phyloP scores from a whole-genome alignment of 192 early-diverging fungal species.

The Backusella morwellensis region DNA sequence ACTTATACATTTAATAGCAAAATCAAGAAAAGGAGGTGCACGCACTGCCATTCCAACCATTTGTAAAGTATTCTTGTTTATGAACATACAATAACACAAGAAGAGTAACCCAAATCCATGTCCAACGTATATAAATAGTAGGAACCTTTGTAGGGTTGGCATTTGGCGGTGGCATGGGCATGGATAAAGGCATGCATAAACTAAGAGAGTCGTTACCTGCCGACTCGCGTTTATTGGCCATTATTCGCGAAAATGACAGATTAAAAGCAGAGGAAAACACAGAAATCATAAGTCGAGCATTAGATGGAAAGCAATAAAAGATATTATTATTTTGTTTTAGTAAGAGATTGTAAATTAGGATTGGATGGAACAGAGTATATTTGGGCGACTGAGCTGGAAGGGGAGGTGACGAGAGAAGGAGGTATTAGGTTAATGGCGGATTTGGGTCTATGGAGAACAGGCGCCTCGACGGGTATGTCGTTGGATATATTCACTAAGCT shows the following conservation, averaged over 20 bases:
- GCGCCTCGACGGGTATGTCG: not conserved
- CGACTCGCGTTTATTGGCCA: constrained; percentile 12
- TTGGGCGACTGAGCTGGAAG: not conserved
- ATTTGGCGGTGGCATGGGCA: constrained; percentile 11
- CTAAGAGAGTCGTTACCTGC: not conserved
- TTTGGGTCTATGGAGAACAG: not conserved
- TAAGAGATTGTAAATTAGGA: not conserved
- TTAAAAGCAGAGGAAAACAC: not conserved
- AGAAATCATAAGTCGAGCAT: not conserved
- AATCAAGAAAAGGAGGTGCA: not conserved
- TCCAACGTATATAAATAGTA: not conserved
- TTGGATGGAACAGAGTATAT: not conserved
- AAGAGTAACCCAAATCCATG: not conserved
- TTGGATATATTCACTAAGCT: not conserved
- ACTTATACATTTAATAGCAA: constrained; percentile 1
- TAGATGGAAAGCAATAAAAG: not conserved
- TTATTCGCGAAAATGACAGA: constrained; percentile 7
- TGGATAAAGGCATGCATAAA: constrained; percentile 22
- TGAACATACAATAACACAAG: no score
- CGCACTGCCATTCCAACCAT: constrained; percentile 13
- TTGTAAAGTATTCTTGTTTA: not conserved
- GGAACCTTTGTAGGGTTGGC: constrained; percentile 1
- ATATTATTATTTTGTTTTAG: not conserved
- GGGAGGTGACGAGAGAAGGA: not conserved
- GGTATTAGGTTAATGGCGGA: constrained; percentile 3